phyloP scores from a whole-genome alignment of 352 stramenopile genomes.

The Phytophthora quininea region DNA sequence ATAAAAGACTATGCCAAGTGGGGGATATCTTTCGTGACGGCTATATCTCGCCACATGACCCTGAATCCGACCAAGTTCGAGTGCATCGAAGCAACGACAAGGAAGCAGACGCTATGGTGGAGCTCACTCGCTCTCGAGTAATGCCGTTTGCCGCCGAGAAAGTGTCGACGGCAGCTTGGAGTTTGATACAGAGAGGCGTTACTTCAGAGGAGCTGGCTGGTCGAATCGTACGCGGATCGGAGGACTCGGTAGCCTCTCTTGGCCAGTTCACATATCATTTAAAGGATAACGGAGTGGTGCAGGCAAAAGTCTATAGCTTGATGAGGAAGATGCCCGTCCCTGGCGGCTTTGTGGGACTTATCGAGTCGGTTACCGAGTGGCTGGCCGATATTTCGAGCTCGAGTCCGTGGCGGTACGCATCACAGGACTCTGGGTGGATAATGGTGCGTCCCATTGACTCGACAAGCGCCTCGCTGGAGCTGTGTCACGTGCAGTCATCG shows the following conservation, averaged over 20 bases:
- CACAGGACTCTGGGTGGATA: constrained; percentile 21
- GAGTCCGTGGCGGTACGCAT: constrained; percentile 18
- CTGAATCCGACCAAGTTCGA: constrained; percentile 17
- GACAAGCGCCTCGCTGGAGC: neutral
- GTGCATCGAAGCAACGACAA: constrained; percentile 14
- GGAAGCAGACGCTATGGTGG: constrained; percentile 5
- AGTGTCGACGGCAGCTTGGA: constrained; percentile 13
- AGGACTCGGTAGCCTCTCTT: constrained; percentile 17
- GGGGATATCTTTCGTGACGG: constrained; percentile 1
- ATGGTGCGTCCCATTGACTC: constrained; percentile 8
- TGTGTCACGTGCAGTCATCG: constrained; percentile 16
- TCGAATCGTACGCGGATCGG: constrained; percentile 1
- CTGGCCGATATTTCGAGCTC: constrained; percentile 1
- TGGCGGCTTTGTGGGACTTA: constrained; percentile 12
- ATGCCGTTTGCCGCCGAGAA: constrained; percentile 16
- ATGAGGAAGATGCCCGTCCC: constrained; percentile 20
- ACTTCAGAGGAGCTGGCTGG: neutral
- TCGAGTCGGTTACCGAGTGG: constrained; percentile 25
- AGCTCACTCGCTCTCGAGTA: constrained; percentile 19
- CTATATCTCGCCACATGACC: neutral
- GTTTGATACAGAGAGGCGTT: constrained; percentile 11
- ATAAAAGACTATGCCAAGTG: constrained; percentile 1
- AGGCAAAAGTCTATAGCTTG: constrained; percentile 6
- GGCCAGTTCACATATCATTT: constrained; percentile 6
- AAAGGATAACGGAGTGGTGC: constrained; percentile 10